phyloP scores from a whole-genome alignment of 139 green algal species.

The Closterium sp. region DNA sequence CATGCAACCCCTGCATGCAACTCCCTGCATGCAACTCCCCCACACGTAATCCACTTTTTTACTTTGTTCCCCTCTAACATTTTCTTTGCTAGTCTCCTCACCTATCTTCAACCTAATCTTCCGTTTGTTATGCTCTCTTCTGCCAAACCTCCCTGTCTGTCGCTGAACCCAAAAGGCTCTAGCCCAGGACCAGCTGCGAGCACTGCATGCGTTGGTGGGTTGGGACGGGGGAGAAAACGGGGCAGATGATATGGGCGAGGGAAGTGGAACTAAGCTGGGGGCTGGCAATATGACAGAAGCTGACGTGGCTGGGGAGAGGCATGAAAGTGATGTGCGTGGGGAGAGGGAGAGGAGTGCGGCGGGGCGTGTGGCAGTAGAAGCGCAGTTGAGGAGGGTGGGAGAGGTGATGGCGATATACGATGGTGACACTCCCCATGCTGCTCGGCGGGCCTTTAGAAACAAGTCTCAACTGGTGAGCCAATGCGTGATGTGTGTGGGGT shows the following conservation, averaged over 20 bases:
- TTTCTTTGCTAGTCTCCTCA: too few species aligned
- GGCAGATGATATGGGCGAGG: neutral
- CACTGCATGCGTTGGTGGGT: neutral
- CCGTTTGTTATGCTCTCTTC: too few species aligned
- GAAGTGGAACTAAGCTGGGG: neutral
- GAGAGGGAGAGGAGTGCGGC: neutral
- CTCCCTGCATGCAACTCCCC: too few species aligned
- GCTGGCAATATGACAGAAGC: neutral
- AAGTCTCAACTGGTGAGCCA: neutral
- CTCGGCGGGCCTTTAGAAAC: neutral
- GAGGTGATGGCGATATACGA: neutral
- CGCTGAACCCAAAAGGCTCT: neutral
- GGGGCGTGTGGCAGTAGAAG: neutral
- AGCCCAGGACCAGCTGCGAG: neutral
- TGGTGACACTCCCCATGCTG: neutral
- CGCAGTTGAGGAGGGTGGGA: neutral
- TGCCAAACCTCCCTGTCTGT: too few species aligned
- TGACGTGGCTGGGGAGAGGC: neutral
- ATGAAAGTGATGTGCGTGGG: neutral
- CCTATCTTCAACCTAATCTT: too few species aligned
- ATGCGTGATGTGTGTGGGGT: too few species aligned
- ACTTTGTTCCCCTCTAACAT: too few species aligned
- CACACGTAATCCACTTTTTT: too few species aligned
- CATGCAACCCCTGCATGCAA: too few species aligned
- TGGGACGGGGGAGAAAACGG: neutral